These are phyloP conservation scores for Xylaria castorea DNA, from an alignment of 495 filamentous ascomycete genomes.

Conservation along the genomic window DNA sequence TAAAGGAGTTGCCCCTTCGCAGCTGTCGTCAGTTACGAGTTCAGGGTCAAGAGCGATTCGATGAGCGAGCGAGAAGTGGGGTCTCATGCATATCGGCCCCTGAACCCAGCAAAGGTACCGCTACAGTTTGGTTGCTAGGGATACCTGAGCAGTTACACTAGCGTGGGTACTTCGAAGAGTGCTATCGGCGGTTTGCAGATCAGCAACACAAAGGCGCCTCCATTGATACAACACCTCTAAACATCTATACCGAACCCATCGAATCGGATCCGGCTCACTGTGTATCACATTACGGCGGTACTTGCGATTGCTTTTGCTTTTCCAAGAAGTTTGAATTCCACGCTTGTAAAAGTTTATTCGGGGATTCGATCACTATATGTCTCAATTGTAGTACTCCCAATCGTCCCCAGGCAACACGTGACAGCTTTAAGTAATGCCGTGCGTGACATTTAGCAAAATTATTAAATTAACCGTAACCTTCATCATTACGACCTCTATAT, in stretches of 20 bases:
- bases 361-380: too few relatives aligned
- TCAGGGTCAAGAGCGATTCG: conserved; percentile 15
- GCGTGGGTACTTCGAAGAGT: conserved; percentile 1
- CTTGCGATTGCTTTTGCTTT: neutral
- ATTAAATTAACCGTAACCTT: neutral
- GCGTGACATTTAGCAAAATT: neutral
- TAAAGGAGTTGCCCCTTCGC: conserved; percentile 13
- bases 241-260: neutral
- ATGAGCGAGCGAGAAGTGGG: conserved; percentile 15
- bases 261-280: neutral
- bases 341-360: neutral
- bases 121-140: conserved; percentile 20
- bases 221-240: neutral
- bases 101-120: conserved; percentile 11
- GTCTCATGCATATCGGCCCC: conserved; percentile 15
- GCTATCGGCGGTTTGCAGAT: neutral
- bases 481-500: too few relatives aligned
- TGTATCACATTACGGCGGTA: neutral
- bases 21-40: conserved; percentile 10
- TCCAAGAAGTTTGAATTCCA: neutral
- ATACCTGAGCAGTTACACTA: neutral
- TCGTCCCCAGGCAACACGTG: too few relatives aligned
- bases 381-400: too few relatives aligned
- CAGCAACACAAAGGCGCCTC: neutral
- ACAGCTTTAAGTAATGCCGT: too few relatives aligned